These are phyloP conservation scores for Epichloe typhina DNA, from an alignment of 2,329 filamentous ascomycete genomes.

Conservation along the genomic window DNA sequence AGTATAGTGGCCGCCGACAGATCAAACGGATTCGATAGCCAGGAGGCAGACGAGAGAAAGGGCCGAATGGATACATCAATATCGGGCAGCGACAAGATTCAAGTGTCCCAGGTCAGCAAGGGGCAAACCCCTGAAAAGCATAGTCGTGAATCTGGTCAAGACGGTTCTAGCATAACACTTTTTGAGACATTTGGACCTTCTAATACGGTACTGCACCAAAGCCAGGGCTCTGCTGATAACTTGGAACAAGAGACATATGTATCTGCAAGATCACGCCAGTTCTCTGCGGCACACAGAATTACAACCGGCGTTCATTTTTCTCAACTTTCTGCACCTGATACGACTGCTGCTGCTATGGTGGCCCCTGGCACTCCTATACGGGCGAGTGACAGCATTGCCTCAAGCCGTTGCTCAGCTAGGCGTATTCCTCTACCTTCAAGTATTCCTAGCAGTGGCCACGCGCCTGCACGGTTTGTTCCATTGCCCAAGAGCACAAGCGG, in stretches of 20 bases:
- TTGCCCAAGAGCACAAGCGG: slow-evolving; percentile 29
- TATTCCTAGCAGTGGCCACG: slow-evolving; percentile 12
- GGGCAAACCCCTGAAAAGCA: no score
- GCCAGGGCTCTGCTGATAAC: neutral
- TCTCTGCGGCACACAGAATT: neutral
- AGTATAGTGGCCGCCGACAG: neutral
- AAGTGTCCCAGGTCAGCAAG: no score
- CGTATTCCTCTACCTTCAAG: slow-evolving; percentile 18
- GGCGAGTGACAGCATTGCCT: slow-evolving; percentile 2
- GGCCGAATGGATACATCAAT: neutral
- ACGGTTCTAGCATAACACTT: no score
- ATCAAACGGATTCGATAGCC: neutral
- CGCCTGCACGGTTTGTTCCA: slow-evolving; percentile 22
- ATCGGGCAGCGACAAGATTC: neutral
- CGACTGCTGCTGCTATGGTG: neutral
- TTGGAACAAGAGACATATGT: neutral
- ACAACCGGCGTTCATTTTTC: neutral
- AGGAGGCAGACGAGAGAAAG: neutral
- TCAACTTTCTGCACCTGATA: neutral
- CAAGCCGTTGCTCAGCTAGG: slow-evolving; percentile 2
- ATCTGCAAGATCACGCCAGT: neutral
- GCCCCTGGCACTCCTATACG: neutral
- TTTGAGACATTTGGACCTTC: no score
- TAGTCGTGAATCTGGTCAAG: no score
- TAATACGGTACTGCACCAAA: neutral